phyloP scores from a whole-genome alignment of 2,329 filamentous ascomycete species.

The Cercospora sp. region DNA sequence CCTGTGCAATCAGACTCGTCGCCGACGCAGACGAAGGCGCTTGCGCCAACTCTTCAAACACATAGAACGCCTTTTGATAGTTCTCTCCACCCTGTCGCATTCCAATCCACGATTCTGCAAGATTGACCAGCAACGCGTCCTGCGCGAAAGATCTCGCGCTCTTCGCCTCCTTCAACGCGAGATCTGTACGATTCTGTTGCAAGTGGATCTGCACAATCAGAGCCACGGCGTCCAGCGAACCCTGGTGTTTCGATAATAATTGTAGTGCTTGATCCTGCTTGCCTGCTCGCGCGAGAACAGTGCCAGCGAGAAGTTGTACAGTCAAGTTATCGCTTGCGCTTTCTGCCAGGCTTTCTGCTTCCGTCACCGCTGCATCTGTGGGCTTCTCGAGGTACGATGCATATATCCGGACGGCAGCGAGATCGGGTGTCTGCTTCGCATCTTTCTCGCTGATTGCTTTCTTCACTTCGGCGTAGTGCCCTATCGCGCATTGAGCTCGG shows the following conservation, averaged over 20 bases:
- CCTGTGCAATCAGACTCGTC: constrained; percentile 79
- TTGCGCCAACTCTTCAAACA: constrained; percentile 93
- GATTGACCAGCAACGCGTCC: constrained; percentile 87
- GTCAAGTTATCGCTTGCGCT: constrained; percentile 69
- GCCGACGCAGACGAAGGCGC: constrained; percentile 77
- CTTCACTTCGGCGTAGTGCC: constrained; percentile 72
- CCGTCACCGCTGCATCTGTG: constrained; percentile 48
- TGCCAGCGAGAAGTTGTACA: constrained; percentile 82
- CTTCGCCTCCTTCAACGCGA: constrained; percentile 85
- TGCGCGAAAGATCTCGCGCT: constrained; percentile 91
- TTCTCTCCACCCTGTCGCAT: constrained; percentile 89
- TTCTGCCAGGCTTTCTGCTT: constrained; percentile 68
- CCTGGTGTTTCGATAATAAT: constrained; percentile 79
- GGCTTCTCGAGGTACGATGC: constrained; percentile 58
- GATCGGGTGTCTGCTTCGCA: constrained; percentile 62
- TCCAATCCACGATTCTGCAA: constrained; percentile 94
- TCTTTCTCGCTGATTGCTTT: constrained; percentile 65
- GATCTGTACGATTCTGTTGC: constrained; percentile 84
- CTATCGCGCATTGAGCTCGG: constrained; percentile 79
- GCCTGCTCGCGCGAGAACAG: constrained; percentile 74
- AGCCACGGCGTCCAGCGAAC: constrained; percentile 75
- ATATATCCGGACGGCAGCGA: constrained; percentile 74
- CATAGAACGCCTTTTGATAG: constrained; percentile 96
- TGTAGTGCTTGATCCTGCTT: constrained; percentile 83
- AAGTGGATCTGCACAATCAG: constrained; percentile 91